Percentiles rank a stretch among this genome's conserved stretches.
Conservation (phyloP, 2,329 filamentous ascomycete species). For the Plectosphaerella plurivora region DNA sequence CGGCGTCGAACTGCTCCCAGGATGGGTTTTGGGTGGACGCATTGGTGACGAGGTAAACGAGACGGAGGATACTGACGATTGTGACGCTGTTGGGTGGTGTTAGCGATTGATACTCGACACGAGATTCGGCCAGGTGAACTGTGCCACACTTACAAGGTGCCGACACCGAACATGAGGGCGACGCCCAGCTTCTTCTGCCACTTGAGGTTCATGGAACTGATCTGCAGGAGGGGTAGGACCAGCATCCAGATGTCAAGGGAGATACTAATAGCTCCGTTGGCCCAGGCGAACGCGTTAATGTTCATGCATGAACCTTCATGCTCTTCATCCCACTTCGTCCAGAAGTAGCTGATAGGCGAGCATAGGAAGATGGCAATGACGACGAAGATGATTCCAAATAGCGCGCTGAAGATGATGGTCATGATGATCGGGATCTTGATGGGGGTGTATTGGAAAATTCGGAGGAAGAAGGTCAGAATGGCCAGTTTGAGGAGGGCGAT, state of each 20-base stretch:
- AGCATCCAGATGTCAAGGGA: conserved; percentile 38
- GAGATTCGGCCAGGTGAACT: too few species aligned
- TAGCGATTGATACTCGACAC: too few species aligned
- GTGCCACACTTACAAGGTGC: conserved; percentile 27
- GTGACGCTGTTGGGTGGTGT: conserved; percentile 17
- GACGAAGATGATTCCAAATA: conserved; percentile 24
- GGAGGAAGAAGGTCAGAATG: conserved; percentile 36
- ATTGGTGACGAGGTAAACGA: conserved; percentile 20
- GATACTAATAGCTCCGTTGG: conserved; percentile 35
- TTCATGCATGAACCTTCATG: conserved; percentile 35
- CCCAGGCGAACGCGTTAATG: conserved; percentile 33
- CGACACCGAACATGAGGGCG: conserved; percentile 37
- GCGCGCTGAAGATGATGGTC: conserved; percentile 23
- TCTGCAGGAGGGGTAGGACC: conserved; percentile 30
- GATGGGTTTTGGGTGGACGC: background rate
- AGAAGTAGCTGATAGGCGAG: conserved; percentile 32
- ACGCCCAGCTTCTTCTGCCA: conserved; percentile 38
- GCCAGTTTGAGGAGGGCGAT: conserved; percentile 34
- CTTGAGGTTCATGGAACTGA: conserved; percentile 26
- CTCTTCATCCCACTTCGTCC: conserved; percentile 35
- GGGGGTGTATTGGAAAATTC: conserved; percentile 29
- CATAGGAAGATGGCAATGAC: conserved; percentile 31
- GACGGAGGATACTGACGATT: conserved; percentile 22
- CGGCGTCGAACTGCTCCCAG: conserved; percentile 16
- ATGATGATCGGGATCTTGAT: conserved; percentile 26